Evolutionary conservation across 2,329 filamentous ascomycete genomes (phyloP), one percentile per base, ranked within the genome.

Genomic region (Pyrenophora tritici-repentis): DNA sequence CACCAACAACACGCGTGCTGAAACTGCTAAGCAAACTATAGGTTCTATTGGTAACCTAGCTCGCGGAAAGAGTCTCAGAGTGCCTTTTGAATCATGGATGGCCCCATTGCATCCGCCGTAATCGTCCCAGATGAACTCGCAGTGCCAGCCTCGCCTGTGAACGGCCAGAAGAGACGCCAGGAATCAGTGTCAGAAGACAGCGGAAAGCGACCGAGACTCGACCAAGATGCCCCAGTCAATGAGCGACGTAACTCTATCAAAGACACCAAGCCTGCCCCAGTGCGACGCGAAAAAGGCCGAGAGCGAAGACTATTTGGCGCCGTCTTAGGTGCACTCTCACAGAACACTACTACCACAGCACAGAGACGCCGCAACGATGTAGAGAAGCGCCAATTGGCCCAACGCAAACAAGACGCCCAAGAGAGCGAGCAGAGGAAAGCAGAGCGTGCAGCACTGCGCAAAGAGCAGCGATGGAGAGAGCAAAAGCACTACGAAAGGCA

Each of bases 251-350:
- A 50, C 18, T 52, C 65, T 12, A 9, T 47, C 31, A 60, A 59
- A 53, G 63, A 62, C 37, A 48, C 63, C 47, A 59, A 61, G 48
- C 75, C 81, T 43, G 75, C 79, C 6, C 54, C 62, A 33, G 54
- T 58, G 31, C 78, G 65, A 31, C 59, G 67, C 65, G 93, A 97
- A 70, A 90, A 87, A 73, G 91, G 89, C 70, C 87, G 93, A 32
- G 89, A 90, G 17, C 88, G 89, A 73, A 84, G 93, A 45, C 80
- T 97, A 54, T 97, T 97, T 69, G 92, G 93, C 55, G 89, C 87
- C 31, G 76, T 95, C 49, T 78, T 94, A 53, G 89, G 82, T 71
- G 90, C 88, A 32, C 81, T 96, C 53, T 91, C 87, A 73, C 89
- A 93, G 75, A 86, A 83, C 64, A 82, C 81, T 53, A 58, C 70